Evolutionary conservation across 192 early-diverging fungal species (phyloP), one percentile per base, ranked within the genome.

Genomic region (Pilaira anomala): DNA sequence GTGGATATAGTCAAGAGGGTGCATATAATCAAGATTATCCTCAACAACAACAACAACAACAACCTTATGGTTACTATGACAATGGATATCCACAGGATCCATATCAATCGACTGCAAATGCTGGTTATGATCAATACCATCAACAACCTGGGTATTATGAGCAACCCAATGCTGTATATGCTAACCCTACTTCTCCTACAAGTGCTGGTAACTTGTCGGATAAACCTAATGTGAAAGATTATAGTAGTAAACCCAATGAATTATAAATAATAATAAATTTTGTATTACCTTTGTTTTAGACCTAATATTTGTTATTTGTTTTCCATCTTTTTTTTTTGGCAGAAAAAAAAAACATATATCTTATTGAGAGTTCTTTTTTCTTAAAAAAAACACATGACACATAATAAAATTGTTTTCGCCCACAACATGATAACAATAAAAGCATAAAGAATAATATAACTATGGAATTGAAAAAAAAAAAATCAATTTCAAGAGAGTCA

Each of bases 201-300:
- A 58, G 29, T 39, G 40, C 21, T 25, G 40, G 56, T 11, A 40
- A 36, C 7, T 28, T 24, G 12, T 42, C 11, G 22, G 40, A 58
- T 25, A 58, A 42, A 42, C 56, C 56, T 16, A 58, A 58, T 24
- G 21, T 42, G 12, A 58, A 12, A 16, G 56, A 58, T 22, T 39
- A 58, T 36, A 58, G 41, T 9, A 36, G 33, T 22, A 58, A 25
- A 33, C 56, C 22, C 41, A 58, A 54, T 16, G 29, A 54, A 54
- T 3, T 33, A n/a, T 30, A 39, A 28, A 22, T 39, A 56, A 19
- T 36, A 40, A 39, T 36, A 19, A 40, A 28, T 6, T 36, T n/a
- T n/a, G n/a, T n/a, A n/a, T n/a, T n/a, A n/a, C 33, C 33, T 36
- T 9, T n/a, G n/a, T n/a, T 36, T 36, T 36, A 36, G 33, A 13